phyloP scores from a whole-genome alignment of 2,329 filamentous ascomycete species.

The Pseudopithomyces maydicus region DNA sequence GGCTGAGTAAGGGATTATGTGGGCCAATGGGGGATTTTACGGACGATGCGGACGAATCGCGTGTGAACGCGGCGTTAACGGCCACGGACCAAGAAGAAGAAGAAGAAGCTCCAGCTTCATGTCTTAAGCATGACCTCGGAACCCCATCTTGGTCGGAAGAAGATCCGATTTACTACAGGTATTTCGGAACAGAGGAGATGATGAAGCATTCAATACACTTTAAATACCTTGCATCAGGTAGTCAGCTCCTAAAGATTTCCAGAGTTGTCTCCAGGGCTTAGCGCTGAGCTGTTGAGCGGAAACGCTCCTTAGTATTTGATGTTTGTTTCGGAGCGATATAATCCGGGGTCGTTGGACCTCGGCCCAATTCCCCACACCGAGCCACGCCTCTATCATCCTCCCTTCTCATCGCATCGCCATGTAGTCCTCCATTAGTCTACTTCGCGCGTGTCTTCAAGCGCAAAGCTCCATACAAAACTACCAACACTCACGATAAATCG shows the following conservation, averaged over 20 bases:
- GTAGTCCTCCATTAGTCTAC: slow-evolving; percentile 1
- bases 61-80: neutral
- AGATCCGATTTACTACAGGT: no score
- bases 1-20: neutral
- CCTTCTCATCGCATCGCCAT: neutral
- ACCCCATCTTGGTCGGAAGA: no score
- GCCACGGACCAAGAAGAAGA: no score
- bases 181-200: no score
- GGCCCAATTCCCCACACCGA: slow-evolving; percentile 2
- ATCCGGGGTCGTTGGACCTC: slow-evolving; percentile 4
- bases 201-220: no score
- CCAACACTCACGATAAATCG: neutral
- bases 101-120: no score
- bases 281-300: no score
- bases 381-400: neutral
- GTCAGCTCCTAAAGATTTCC: no score
- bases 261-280: no score
- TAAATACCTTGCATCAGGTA: no score
- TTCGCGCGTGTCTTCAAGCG: neutral
- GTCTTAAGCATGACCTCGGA: no score
- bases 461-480: neutral
- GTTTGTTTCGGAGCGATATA: neutral
- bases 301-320: neutral
- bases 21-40: neutral
- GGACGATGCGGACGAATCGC: neutral